A percentile compares a stretch with the other conserved stretches of the same genome.
These are phyloP conservation scores for Geranium incanum DNA, from an alignment of 441 rosid genomes.

Conservation along the genomic window DNA sequence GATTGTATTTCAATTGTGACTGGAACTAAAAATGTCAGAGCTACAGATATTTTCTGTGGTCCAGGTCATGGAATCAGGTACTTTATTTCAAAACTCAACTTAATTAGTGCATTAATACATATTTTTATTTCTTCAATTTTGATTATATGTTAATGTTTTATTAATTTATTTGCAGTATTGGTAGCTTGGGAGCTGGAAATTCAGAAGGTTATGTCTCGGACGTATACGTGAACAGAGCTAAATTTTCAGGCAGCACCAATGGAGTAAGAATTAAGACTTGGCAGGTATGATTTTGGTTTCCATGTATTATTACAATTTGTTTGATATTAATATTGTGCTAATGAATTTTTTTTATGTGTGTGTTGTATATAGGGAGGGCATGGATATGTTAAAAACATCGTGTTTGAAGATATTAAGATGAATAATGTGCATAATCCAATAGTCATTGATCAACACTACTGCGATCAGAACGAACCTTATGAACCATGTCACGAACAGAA, in stretches of 20 bases:
- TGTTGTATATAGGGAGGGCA: constrained; percentile 53
- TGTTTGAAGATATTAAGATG: constrained; percentile 51
- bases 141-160: too few species aligned
- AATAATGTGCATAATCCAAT: constrained; percentile 63
- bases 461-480: constrained; percentile 32
- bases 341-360: too few species aligned
- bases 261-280: constrained; percentile 92
- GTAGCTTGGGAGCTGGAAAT: constrained; percentile 73
- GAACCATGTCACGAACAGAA: constrained; percentile 44
- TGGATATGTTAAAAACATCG: constrained; percentile 58
- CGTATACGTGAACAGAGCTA: constrained; percentile 60
- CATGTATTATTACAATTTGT: too few species aligned
- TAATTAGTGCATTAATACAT: too few species aligned
- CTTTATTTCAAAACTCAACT: too few species aligned
- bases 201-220: constrained; percentile 67
- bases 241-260: constrained; percentile 62
- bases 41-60: too few species aligned
- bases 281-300: constrained; percentile 48
- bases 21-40: too few species aligned
- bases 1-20: too few species aligned
- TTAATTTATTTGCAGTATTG: constrained; percentile 44
- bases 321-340: too few species aligned
- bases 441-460: constrained; percentile 68
- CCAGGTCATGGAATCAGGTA: constrained; percentile 22
- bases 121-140: too few species aligned